Base-by-base conservation (phyloP, 2,329 filamentous ascomycete species). In the Sporothrix curviconia region DNA sequence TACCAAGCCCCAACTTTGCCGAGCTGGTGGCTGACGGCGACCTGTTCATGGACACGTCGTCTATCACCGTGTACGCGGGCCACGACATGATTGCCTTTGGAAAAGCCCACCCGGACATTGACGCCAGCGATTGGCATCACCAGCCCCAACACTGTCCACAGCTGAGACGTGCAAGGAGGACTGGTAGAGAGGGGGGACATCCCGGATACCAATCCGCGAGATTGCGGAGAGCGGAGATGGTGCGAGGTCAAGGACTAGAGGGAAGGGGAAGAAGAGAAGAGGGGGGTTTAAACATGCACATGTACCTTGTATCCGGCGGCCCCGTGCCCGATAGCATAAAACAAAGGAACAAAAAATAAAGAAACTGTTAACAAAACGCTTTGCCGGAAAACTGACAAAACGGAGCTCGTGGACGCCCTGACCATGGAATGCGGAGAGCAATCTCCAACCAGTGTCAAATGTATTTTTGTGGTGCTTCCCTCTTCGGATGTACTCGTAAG, bases 61-160 rank as follows among this genome's bases (percentile, higher is more conserved):
- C 36, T 7, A 17, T 56, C 17, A 42, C 36, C 4, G 55, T 56
- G 44, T 56, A 50, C 28, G 55, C 55, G 8, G 55, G 55, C 17
- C 44, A 56, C 25, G 55, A 56, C 22, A 42, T 50, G 44, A 56
- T 56, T 43, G 46, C 37, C 12, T 56, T 50, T 43, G 55, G 46
- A 34, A 51, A 56, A 42, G 55, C 12, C 46, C 44, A 43, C 17
- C 55, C 55, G 44, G 55, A 15, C 36, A 40, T 56, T 25, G 55
- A 56, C 19, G 19, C 8, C 7, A 51, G 46, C 15, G 44, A 56
- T 19, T n/a, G 55, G 55, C 37, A 17, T 56, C 14, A 17, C 25
- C n/a, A 36, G 11, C 37, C 25, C 46, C 43, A 56, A 56, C 37
- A 56, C 43, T 6, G 17, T n/a, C n/a, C 42, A 14, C 24, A 28